Evolutionary conservation across 1,284 basidiomycete genomes (phyloP), one percentile per base, ranked within the genome.

Genomic region (Sparassis latifolia): DNA sequence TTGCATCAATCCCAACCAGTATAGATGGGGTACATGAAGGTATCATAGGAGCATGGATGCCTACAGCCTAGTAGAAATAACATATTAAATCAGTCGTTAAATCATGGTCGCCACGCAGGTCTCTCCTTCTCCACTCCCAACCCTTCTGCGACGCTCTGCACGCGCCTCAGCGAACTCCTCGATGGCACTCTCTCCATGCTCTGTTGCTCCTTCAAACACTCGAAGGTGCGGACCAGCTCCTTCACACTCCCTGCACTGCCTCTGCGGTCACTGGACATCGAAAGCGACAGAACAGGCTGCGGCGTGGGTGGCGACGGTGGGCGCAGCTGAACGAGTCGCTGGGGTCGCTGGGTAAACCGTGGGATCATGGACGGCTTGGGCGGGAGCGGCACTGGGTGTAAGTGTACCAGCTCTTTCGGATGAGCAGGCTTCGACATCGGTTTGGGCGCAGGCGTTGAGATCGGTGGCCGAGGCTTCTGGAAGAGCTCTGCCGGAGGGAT

Each of bases 181-280:
- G 58, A 30, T 50, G 42, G 45, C 59, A 53, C 30, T 52, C 50
- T 47, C 47, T 65, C 63, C 41, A 55, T 52, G 48, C 54, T 58
- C 33, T 62, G 57, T 38, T 49, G 53, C 55, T 63, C 57, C 38
- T 75, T 69, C 62, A 78, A 62, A 45, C 73, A 70, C 67, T 89
- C 84, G 59, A 80, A 89, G 39, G 71, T 75, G 60, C 67, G 72
- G 44, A 87, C 77, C 49, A 89, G 63, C 47, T 88, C 85, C 65
- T 75, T 84, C 47, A 89, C 86, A 58, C 84, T 86, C 48, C 74
- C 73, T 10, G 75, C 76, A 56, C 84, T 86, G 52, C 76, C 79
- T 58, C 77, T 67, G 52, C 80, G 65, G 28, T 66, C 51, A 9
- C 62, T 54, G 5, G 59, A 55, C 7, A 55, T 51, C 9, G 65